Evolutionary conservation across 495 filamentous ascomycete genomes (phyloP).

Genomic region (Beverwykella pulmonaria): DNA sequence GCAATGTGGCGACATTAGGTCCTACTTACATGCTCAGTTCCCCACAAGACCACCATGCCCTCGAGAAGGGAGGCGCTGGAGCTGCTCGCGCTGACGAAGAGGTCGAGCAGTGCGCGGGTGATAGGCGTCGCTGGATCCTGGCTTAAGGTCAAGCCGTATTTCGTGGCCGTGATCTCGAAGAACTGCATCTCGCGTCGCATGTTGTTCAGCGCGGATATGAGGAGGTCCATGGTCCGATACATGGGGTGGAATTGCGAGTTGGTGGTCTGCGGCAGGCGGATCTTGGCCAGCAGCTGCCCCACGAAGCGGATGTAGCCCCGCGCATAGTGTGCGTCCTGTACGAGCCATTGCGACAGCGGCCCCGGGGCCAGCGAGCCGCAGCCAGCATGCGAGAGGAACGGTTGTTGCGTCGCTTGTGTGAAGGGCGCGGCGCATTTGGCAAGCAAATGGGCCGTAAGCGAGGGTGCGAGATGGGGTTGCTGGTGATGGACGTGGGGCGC

Average conservation of each 20-base stretch:
- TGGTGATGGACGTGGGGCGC: constrained; percentile 23
- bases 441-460: constrained; percentile 58
- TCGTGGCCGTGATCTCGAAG: constrained; percentile 65
- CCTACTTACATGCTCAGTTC: constrained; percentile 60
- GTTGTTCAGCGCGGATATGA: constrained; percentile 66
- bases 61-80: constrained; percentile 57
- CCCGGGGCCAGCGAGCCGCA: constrained; percentile 60
- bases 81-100: constrained; percentile 57
- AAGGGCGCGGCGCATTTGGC: constrained; percentile 48
- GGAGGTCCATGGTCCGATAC: constrained; percentile 58
- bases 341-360: constrained; percentile 67
- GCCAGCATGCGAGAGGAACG: constrained; percentile 70
- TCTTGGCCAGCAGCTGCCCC: constrained; percentile 64
- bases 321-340: constrained; percentile 75
- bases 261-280: constrained; percentile 55
- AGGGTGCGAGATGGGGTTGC: constrained; percentile 37
- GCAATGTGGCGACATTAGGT: too few species aligned
- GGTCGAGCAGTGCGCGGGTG: constrained; percentile 57
- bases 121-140: constrained; percentile 50
- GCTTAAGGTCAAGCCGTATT: constrained; percentile 61
- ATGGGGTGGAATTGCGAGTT: constrained; percentile 46
- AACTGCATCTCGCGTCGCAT: constrained; percentile 68
- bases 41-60: constrained; percentile 72
- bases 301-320: constrained; percentile 72
- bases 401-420: constrained; percentile 62